Percentiles rank a stretch among this genome's conserved stretches.
Conservation (phyloP, 768 basidiomycete genomes). For the Holtermannia corniformis region DNA sequence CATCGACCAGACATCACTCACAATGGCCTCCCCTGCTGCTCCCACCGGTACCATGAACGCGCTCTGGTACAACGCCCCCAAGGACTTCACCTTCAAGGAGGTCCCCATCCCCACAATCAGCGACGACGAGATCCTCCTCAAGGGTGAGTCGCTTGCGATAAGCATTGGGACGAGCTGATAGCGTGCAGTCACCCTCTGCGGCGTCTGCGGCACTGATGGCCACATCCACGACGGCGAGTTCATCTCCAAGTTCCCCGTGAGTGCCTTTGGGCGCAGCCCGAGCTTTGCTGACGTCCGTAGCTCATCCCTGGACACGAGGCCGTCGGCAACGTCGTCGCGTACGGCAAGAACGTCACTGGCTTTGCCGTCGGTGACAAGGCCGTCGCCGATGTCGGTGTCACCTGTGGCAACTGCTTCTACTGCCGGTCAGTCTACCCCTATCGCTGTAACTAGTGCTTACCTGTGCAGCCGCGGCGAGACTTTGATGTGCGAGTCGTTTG, state of each 20-base stretch:
- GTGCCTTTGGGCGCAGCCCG: slow-evolving; percentile 23
- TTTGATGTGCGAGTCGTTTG: slow-evolving; percentile 75
- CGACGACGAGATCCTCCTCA: slow-evolving; percentile 65
- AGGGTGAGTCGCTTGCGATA: slow-evolving; percentile 52
- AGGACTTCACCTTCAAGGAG: slow-evolving; percentile 56
- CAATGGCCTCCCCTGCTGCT: background rate
- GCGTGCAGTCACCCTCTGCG: slow-evolving; percentile 39
- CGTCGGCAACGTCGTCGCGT: slow-evolving; percentile 61
- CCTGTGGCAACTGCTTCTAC: slow-evolving; percentile 72
- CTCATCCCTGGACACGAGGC: slow-evolving; percentile 67
- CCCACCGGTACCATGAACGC: slow-evolving; percentile 52
- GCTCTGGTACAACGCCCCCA: slow-evolving; percentile 59
- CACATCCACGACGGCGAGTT: slow-evolving; percentile 63
- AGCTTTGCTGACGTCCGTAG: slow-evolving; percentile 37
- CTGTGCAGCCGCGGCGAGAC: slow-evolving; percentile 69
- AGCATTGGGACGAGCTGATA: no score
- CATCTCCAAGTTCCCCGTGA: slow-evolving; percentile 59
- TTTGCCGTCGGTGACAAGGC: slow-evolving; percentile 71
- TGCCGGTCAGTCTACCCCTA: slow-evolving; percentile 49
- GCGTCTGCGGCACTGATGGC: slow-evolving; percentile 57
- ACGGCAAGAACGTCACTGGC: slow-evolving; percentile 70
- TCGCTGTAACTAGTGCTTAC: background rate
- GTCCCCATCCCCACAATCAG: slow-evolving; percentile 59
- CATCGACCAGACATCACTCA: no score
- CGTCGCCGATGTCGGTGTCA: slow-evolving; percentile 64